A percentile compares a stretch with the other conserved stretches of the same genome.
phyloP scores from a whole-genome alignment of 768 basidiomycete genomes.

The Crassisporium funariophilum region DNA sequence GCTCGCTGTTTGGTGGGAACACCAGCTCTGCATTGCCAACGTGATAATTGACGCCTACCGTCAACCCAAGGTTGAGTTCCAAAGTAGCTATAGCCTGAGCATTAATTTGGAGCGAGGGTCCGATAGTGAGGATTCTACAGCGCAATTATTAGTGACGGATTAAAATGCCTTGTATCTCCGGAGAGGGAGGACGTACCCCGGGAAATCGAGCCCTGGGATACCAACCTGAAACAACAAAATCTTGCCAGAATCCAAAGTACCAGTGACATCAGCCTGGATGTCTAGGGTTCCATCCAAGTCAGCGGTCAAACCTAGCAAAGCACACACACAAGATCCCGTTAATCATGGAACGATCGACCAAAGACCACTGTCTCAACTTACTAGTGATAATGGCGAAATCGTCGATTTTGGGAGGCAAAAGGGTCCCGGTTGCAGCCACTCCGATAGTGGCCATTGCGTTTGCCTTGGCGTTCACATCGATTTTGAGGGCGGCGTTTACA shows the following conservation, averaged over 20 bases:
- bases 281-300: slow-evolving; percentile 41
- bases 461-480: slow-evolving; percentile 32
- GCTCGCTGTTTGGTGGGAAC: slow-evolving; percentile 43
- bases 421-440: slow-evolving; percentile 43
- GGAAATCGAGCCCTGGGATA: slow-evolving; percentile 51
- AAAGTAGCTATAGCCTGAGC: slow-evolving; percentile 37
- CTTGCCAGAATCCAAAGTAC: slow-evolving; percentile 44
- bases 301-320: slow-evolving; percentile 35
- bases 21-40: slow-evolving; percentile 41
- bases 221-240: slow-evolving; percentile 42
- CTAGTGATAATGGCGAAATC: slow-evolving; percentile 38
- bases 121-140: slow-evolving; percentile 46
- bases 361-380: slow-evolving; percentile 17
- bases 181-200: slow-evolving; percentile 36
- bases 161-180: background rate
- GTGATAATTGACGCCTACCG: slow-evolving; percentile 45
- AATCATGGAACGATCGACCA: slow-evolving; percentile 1
- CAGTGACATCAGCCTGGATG: slow-evolving; percentile 39
- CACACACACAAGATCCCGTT: slow-evolving; percentile 2
- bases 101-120: slow-evolving; percentile 48
- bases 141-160: background rate
- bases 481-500: slow-evolving; percentile 24
- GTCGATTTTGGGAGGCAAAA: slow-evolving; percentile 44
- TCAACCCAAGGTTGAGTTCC: slow-evolving; percentile 40
- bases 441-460: slow-evolving; percentile 39